Percentiles rank a stretch among this genome's conserved stretches.
phyloP scores from a whole-genome alignment of 768 basidiomycete genomes.

The Rhizopogon vulgaris region DNA sequence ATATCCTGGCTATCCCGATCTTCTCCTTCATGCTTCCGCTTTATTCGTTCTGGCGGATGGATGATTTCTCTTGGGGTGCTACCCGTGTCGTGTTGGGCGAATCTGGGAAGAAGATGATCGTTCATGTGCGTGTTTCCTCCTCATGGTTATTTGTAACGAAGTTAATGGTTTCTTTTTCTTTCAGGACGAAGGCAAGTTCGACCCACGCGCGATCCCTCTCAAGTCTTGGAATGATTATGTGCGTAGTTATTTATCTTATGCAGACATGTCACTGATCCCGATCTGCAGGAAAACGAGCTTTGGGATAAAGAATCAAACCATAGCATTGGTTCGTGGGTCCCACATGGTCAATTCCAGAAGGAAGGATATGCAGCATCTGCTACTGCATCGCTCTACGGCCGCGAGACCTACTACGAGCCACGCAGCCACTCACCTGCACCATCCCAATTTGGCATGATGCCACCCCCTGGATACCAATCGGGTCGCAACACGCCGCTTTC shows the following conservation, averaged over 20 bases:
- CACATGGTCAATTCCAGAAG: conserved; percentile 63
- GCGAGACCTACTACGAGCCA: conserved; percentile 82
- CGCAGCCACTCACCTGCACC: conserved; percentile 67
- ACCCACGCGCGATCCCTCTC: conserved; percentile 86
- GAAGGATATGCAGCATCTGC: conserved; percentile 75
- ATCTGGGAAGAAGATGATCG: conserved; percentile 89
- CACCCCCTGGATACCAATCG: conserved; percentile 69
- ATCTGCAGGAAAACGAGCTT: conserved; percentile 77
- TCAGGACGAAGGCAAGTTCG: conserved; percentile 96
- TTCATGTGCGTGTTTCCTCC: conserved; percentile 62
- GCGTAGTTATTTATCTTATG: conserved; percentile 21
- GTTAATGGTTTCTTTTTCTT: conserved; percentile 6
- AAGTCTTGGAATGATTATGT: conserved; percentile 98
- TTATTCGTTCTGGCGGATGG: conserved; percentile 98
- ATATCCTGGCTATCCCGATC: conserved; percentile 88
- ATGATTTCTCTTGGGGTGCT: conserved; percentile 94
- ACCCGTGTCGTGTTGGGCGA: conserved; percentile 93
- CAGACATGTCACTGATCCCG: background rate
- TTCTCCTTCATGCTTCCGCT: conserved; percentile 92
- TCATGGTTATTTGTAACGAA: background rate
- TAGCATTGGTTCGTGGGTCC: conserved; percentile 90
- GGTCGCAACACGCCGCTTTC: conserved; percentile 70
- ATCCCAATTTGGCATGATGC: conserved; percentile 51
- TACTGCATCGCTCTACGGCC: conserved; percentile 78
- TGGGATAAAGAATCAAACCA: conserved; percentile 98